These are phyloP conservation scores for Boletus huronensis DNA, from an alignment of 768 basidiomycete genomes.

Conservation along the genomic window DNA sequence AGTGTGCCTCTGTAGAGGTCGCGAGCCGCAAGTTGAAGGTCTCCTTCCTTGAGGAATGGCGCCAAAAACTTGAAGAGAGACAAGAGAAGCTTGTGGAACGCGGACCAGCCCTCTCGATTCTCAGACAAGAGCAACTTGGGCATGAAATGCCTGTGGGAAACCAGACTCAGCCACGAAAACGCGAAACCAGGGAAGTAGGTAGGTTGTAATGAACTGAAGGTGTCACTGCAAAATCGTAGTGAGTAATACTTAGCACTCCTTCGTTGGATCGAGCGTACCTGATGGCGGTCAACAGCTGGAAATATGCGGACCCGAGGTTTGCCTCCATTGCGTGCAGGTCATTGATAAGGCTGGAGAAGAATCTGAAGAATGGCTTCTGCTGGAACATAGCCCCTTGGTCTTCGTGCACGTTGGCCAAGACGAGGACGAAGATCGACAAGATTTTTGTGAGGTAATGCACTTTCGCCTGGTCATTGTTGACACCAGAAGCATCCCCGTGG, in stretches of 20 bases:
- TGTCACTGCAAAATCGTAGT: conserved; percentile 56
- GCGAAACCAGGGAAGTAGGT: conserved; percentile 97
- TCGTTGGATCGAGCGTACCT: conserved; percentile 47
- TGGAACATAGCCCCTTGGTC: conserved; percentile 90
- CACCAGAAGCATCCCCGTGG: conserved; percentile 91
- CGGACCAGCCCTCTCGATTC: conserved; percentile 94
- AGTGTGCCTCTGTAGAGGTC: conserved; percentile 90
- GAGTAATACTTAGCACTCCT: background rate
- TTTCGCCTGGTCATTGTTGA: conserved; percentile 92
- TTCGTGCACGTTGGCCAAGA: conserved; percentile 92
- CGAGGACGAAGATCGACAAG: conserved; percentile 93
- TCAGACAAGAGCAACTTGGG: conserved; percentile 86
- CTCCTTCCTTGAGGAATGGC: conserved; percentile 83
- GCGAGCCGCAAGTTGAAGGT: conserved; percentile 74
- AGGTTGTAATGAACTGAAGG: conserved; percentile 93
- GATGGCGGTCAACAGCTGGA: conserved; percentile 81
- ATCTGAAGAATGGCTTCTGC: conserved; percentile 97
- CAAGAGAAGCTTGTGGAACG: conserved; percentile 91
- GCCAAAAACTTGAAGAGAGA: conserved; percentile 94
- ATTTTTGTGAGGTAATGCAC: conserved; percentile 97
- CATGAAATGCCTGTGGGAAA: conserved; percentile 97
- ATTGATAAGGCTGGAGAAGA: conserved; percentile 94
- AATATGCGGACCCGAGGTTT: conserved; percentile 84
- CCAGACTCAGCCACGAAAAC: conserved; percentile 95
- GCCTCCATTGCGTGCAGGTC: conserved; percentile 86